Evolutionary conservation across 169 alveolate genomes (phyloP), one percentile per base, ranked within the genome.

Genomic region (Plasmodium billcollinsi): DNA sequence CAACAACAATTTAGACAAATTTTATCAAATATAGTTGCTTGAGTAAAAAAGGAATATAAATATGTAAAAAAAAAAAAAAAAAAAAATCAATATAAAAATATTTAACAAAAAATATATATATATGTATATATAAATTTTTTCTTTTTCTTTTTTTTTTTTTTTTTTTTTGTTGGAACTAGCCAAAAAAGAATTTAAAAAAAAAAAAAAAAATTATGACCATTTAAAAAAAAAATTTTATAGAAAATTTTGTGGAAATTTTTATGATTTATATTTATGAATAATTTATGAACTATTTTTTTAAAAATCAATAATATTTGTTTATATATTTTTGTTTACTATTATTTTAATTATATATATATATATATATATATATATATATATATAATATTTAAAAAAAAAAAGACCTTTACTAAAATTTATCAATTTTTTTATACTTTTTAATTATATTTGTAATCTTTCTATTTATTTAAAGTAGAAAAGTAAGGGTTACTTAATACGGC

Each of bases 1-100:
- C 91, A 83, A 33, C 91, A 83, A 62, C 91, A 83, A 62, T 83
- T 83, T 62, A 67, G 91, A 69, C 91, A 83, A 69, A 70, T 83
- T 69, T 83, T 83, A 62, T 83, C 85, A 33, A 83, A 83, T 70
- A 54, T 83, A 43, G 91, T 70, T 67, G 85, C 73, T 47, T 29
- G 29, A 83, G 15, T 69, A 45, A 47, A 70, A 63, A 50, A 58
- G 20, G 18, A 11, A 58, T 18, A 47, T 6, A 52, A 47, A 20
- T 29, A 43, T 29, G n/a, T 12, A 45, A 20, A 7, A 59, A 61
- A 33, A 56, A 58, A 33, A 62, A 33, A 56, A 62, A 56, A 26
- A 58, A 8, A 45, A 52, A 52, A 71, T 15, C 24, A 47, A 71
- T 39, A 39, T 39, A 59, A 71, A 24, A 75, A 20, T 29, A 18